Evolutionary conservation across 257 asterid genomes (phyloP).

Genomic region (Gentiana straminea): DNA sequence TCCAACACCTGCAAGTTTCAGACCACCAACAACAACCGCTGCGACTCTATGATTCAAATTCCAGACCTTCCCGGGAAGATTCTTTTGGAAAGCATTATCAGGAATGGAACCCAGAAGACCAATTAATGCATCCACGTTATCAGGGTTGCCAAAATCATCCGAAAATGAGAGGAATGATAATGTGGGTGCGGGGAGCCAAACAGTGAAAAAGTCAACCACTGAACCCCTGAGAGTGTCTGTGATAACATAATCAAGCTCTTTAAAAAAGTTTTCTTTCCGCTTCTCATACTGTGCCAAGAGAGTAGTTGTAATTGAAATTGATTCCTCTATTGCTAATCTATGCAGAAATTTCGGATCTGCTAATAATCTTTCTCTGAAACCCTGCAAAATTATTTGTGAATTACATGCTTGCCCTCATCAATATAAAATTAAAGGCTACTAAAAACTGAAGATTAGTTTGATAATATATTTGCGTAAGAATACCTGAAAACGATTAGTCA

Average conservation of each 20-base stretch:
- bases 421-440: background rate
- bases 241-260: slow-evolving; percentile 81
- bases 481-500: slow-evolving; percentile 77
- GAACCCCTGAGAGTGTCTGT: slow-evolving; percentile 75
- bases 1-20: slow-evolving; percentile 87
- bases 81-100: slow-evolving; percentile 90
- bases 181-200: slow-evolving; percentile 99
- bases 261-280: slow-evolving; percentile 74
- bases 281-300: slow-evolving; percentile 81
- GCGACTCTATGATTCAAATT: slow-evolving; percentile 70
- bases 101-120: slow-evolving; percentile 94
- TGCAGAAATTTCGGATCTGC: slow-evolving; percentile 91
- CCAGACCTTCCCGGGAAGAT: slow-evolving; percentile 74
- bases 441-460: background rate
- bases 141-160: slow-evolving; percentile 34
- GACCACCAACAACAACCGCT: slow-evolving; percentile 78
- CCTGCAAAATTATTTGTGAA: slow-evolving; percentile 41
- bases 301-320: slow-evolving; percentile 84
- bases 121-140: slow-evolving; percentile 52
- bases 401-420: slow-evolving; percentile 1
- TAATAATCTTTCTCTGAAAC: slow-evolving; percentile 80
- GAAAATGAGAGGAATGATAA: slow-evolving; percentile 54
- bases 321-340: slow-evolving; percentile 92
- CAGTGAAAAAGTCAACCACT: slow-evolving; percentile 92
- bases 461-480: background rate